These are phyloP conservation scores for Nemania bipapillata DNA, from an alignment of 2,329 filamentous ascomycete genomes.

Conservation along the genomic window DNA sequence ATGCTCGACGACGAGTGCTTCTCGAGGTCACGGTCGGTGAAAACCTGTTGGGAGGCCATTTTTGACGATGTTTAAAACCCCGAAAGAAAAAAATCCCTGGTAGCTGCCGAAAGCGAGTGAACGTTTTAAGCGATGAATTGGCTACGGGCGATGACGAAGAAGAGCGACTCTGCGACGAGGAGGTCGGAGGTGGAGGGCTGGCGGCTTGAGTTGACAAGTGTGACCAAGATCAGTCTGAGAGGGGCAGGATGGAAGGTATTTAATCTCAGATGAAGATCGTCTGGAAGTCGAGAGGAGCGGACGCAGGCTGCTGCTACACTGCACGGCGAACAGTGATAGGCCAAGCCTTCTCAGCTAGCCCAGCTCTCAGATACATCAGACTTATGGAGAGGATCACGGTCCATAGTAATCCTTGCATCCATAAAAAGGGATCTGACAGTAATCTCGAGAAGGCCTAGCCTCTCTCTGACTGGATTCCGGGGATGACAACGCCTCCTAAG, in stretches of 20 bases:
- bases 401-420: slow-evolving; percentile 40
- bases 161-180: slow-evolving; percentile 37
- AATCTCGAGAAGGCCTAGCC: slow-evolving; percentile 40
- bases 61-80: neutral
- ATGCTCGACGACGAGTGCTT: slow-evolving; percentile 39
- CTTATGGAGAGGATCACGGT: slow-evolving; percentile 29
- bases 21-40: slow-evolving; percentile 43
- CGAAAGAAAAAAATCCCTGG: slow-evolving; percentile 20
- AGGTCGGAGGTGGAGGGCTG: slow-evolving; percentile 29
- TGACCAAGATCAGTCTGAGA: slow-evolving; percentile 28
- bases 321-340: slow-evolving; percentile 22
- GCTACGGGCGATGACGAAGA: slow-evolving; percentile 35
- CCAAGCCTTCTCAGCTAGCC: slow-evolving; percentile 37
- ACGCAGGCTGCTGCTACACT: slow-evolving; percentile 6
- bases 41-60: slow-evolving; percentile 41
- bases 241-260: slow-evolving; percentile 38
- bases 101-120: slow-evolving; percentile 26
- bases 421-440: slow-evolving; percentile 41
- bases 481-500: slow-evolving; percentile 36
- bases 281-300: slow-evolving; percentile 18
- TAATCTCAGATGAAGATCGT: slow-evolving; percentile 36
- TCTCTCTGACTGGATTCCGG: slow-evolving; percentile 41
- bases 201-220: slow-evolving; percentile 23
- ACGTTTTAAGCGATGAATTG: slow-evolving; percentile 21
- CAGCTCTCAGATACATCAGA: slow-evolving; percentile 25